Percentiles rank a stretch among this genome's conserved stretches.
These are phyloP conservation scores for Mollisia scopiformis DNA, from an alignment of 2,329 filamentous ascomycete genomes.

Conservation along the genomic window DNA sequence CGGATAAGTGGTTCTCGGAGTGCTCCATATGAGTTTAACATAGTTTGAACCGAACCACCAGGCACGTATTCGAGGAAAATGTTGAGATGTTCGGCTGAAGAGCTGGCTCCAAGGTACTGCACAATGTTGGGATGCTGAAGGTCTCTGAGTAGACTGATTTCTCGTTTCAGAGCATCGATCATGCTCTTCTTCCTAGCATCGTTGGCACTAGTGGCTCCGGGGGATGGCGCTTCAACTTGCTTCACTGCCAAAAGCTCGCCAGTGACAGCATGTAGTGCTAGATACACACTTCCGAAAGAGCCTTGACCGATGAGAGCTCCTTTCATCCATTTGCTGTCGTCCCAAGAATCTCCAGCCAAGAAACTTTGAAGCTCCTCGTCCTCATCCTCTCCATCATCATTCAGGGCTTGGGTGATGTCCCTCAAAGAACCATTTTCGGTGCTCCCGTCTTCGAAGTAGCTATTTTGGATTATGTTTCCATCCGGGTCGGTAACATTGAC, in stretches of 20 bases:
- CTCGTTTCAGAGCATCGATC: conserved; percentile 95
- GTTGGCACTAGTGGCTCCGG: conserved; percentile 76
- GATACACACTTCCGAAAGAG: conserved; percentile 93
- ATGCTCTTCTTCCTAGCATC: conserved; percentile 96
- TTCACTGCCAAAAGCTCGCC: conserved; percentile 98
- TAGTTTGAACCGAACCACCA: conserved; percentile 94
- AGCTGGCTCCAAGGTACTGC: conserved; percentile 94
- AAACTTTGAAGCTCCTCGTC: conserved; percentile 91
- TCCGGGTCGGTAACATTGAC: conserved; percentile 79
- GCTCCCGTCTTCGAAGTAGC: conserved; percentile 82
- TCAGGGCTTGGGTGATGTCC: conserved; percentile 82
- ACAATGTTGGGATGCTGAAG: conserved; percentile 97
- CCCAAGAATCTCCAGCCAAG: conserved; percentile 90
- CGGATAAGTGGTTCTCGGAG: conserved; percentile 91
- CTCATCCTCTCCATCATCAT: conserved; percentile 87
- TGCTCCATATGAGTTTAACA: conserved; percentile 98
- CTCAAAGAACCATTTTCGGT: conserved; percentile 78
- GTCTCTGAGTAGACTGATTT: conserved; percentile 91
- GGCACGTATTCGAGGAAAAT: conserved; percentile 99
- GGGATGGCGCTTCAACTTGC: conserved; percentile 88
- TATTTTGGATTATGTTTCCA: conserved; percentile 69
- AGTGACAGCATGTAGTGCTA: conserved; percentile 93
- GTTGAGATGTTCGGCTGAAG: conserved; percentile 88
- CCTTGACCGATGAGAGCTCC: conserved; percentile 95
- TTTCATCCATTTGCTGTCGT: conserved; percentile 99